Percentiles rank a stretch among this genome's conserved stretches.
These are phyloP conservation scores for Postia placenta DNA, from an alignment of 768 basidiomycete species.

Conservation along the genomic window DNA sequence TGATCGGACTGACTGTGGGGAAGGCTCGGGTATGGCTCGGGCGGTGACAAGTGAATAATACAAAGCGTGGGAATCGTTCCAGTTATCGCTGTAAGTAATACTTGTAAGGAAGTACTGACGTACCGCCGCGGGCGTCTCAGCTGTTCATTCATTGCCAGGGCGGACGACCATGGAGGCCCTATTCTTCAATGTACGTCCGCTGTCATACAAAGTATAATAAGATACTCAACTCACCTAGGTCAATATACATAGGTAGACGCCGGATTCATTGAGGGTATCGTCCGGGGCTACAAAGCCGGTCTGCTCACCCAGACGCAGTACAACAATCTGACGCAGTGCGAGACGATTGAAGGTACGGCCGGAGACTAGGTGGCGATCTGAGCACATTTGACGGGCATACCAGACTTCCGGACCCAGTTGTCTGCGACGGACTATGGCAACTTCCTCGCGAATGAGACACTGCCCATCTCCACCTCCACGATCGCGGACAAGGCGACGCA, in stretches of 20 bases:
- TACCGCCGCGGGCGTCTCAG: background rate
- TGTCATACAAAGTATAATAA: background rate
- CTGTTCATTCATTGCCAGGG: background rate
- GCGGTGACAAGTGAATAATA: no score
- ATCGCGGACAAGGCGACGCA: slow-evolving; percentile 97
- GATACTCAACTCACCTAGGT: slow-evolving; percentile 22
- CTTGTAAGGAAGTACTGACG: no score
- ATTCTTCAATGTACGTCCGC: slow-evolving; percentile 71
- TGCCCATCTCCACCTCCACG: slow-evolving; percentile 88
- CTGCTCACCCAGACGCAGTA: slow-evolving; percentile 88
- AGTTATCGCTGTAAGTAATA: no score
- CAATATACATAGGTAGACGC: slow-evolving; percentile 45
- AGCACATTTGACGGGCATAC: no score
- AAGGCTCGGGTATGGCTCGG: background rate
- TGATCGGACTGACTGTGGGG: no score
- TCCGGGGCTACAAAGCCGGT: slow-evolving; percentile 91
- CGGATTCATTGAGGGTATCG: slow-evolving; percentile 78
- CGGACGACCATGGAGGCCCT: slow-evolving; percentile 67
- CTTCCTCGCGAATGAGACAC: slow-evolving; percentile 94
- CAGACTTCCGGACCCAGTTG: slow-evolving; percentile 94
- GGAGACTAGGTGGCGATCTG: background rate
- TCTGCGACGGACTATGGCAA: slow-evolving; percentile 97
- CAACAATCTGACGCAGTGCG: slow-evolving; percentile 92
- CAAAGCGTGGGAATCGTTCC: no score
- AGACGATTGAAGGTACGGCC: slow-evolving; percentile 81